A percentile compares a stretch with the other conserved stretches of the same genome.
Evolutionary conservation across 1,139 yeast species (phyloP).

Genomic region (Yamadazyma jaroonii): DNA sequence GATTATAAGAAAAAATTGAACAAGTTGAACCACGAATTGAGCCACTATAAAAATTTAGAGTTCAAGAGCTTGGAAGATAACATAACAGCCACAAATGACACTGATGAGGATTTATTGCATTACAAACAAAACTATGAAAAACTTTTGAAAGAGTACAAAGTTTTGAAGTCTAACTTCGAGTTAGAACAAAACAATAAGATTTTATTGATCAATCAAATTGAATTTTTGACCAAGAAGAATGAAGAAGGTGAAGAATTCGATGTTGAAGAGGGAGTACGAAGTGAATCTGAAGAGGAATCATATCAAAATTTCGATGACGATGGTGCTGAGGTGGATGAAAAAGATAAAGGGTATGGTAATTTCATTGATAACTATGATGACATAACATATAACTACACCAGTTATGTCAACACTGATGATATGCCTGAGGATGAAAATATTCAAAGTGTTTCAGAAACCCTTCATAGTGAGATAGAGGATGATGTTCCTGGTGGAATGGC

Average conservation of each 20-base stretch:
- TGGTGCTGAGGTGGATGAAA: neutral
- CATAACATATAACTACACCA: constrained; percentile 8
- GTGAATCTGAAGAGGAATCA: constrained; percentile 18
- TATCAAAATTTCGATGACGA: constrained; percentile 8
- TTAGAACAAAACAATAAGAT: constrained; percentile 51
- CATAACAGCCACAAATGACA: constrained; percentile 6
- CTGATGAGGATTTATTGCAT: neutral
- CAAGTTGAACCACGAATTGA: constrained; percentile 24
- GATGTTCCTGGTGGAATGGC: too few species aligned
- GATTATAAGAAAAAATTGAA: constrained; percentile 29
- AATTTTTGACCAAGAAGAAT: constrained; percentile 43
- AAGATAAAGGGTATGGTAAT: constrained; percentile 3
- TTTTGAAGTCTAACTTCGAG: constrained; percentile 40
- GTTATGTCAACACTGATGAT: constrained; percentile 11
- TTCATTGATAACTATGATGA: constrained; percentile 4
- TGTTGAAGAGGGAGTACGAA: constrained; percentile 13
- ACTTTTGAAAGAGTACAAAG: constrained; percentile 35
- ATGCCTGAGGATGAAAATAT: constrained; percentile 4
- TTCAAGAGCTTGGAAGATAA: constrained; percentile 13
- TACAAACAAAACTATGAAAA: constrained; percentile 26
- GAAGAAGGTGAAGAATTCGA: constrained; percentile 15
- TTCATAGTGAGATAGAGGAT: too few species aligned
- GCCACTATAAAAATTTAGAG: constrained; percentile 16
- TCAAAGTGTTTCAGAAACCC: neutral
- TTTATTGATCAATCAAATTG: constrained; percentile 54